Evolutionary conservation across 805 yeast genomes (phyloP).

Genomic region (Diddensiella transvaalensis): DNA sequence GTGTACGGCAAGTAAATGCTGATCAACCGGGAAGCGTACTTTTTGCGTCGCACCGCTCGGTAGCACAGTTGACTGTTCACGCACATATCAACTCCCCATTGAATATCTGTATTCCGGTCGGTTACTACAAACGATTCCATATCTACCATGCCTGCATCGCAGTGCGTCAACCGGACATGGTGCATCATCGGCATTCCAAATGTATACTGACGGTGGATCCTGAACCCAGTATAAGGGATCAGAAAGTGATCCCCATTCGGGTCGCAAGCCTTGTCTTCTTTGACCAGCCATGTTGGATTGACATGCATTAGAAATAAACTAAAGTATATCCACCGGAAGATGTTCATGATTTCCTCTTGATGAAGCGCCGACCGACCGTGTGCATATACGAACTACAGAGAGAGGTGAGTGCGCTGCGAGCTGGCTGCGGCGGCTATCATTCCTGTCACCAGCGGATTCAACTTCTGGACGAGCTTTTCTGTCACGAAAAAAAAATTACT

Average conservation of each 20-base stretch:
- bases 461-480: too few species aligned
- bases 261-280: constrained; percentile 37
- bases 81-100: constrained; percentile 41
- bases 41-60: constrained; percentile 56
- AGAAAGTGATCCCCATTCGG: constrained; percentile 29
- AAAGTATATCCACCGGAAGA: too few species aligned
- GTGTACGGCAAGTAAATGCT: constrained; percentile 52
- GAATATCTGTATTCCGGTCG: constrained; percentile 39
- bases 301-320: too few species aligned
- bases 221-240: constrained; percentile 53
- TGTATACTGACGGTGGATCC: constrained; percentile 47
- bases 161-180: constrained; percentile 47
- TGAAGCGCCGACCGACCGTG: too few species aligned
- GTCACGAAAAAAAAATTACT: too few species aligned
- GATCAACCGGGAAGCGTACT: constrained; percentile 46
- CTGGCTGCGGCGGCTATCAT: too few species aligned
- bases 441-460: too few species aligned
- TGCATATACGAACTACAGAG: too few species aligned
- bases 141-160: constrained; percentile 48
- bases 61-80: constrained; percentile 39
- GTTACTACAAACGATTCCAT: constrained; percentile 40
- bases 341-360: too few species aligned
- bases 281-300: constrained; percentile 27
- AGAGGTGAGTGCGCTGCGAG: too few species aligned
- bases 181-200: constrained; percentile 43